Base-by-base conservation (phyloP, 768 basidiomycete genomes). In the Jaapia argillacea region DNA sequence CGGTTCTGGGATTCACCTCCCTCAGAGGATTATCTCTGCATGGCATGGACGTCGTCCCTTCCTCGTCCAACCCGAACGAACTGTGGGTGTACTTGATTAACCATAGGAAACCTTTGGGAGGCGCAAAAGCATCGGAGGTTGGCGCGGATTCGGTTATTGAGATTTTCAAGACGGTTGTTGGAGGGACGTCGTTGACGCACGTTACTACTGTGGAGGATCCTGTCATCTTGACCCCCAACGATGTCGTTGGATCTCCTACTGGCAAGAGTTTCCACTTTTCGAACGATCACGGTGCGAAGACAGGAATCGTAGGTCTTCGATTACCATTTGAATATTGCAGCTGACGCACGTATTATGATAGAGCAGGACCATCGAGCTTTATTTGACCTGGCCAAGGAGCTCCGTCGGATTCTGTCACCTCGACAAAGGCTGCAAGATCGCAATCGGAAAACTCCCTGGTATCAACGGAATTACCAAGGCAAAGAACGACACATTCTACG, bases 111-210 rank as follows among this genome's bases (percentile, higher is more conserved):
- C 82, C 81, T 0, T 44, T 64, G 2, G 58, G 58, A 13, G 64
- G 58, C 10, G 10, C 7, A 10, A 54, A 63, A 20, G 59, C 73
- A 1, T 50, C 45, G 4, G 50, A 54, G 12, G 66, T 71, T 4
- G 85, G 85, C n/a, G 81, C 84, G 1, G 77, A 86, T 54, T 83
- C 82, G 1, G 72, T 67, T 42, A 62, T 88, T 20, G 85, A 88
- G 54, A 67, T 88, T 18, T 85, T 86, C 56, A 71, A 69, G 51
- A 79, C 75, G 1, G 58, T 48, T 0, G 48, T 71, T 2, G 72
- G 73, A 10, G 61, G 67, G 42, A 52, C 58, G 20, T 62, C 53
- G 1, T 50, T 85, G 40, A 64, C 58, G 4, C 74, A 84, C 52
- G 55, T 85, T 21, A 66, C 58, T 46, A 85, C 85, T 3, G 60